phyloP scores from a whole-genome alignment of 1,284 basidiomycete species.

The Omphalotus olearius region DNA sequence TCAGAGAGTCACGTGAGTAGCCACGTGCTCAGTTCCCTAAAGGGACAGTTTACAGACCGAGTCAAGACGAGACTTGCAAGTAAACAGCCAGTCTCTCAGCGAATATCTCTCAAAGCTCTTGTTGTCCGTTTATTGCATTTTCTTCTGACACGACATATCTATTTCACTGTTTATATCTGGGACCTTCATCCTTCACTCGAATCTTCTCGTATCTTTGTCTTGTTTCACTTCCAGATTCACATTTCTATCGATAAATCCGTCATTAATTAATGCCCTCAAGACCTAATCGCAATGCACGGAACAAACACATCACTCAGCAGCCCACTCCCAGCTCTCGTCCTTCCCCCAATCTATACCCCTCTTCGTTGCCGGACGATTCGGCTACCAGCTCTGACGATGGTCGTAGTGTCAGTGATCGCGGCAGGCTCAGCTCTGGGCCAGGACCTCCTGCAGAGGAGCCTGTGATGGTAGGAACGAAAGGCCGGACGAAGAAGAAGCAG shows the following conservation, averaged over 20 bases:
- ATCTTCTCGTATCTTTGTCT: slow-evolving; percentile 3
- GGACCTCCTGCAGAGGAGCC: neutral
- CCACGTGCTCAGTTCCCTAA: too few species aligned
- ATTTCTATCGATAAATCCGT: neutral
- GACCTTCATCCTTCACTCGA: neutral
- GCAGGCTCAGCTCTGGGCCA: neutral
- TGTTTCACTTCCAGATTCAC: slow-evolving; percentile 1
- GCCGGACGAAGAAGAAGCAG: neutral
- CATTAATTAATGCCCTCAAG: slow-evolving; percentile 15
- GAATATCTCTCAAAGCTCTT: too few species aligned
- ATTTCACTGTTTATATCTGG: too few species aligned
- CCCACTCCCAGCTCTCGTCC: slow-evolving; percentile 12
- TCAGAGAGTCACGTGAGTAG: too few species aligned
- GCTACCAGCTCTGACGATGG: slow-evolving; percentile 8
- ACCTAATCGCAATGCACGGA: slow-evolving; percentile 12
- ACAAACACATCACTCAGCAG: slow-evolving; percentile 13
- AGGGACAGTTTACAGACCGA: too few species aligned
- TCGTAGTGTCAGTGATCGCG: neutral
- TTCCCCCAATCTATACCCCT: slow-evolving; percentile 10
- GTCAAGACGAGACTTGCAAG: too few species aligned
- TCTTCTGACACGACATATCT: too few species aligned
- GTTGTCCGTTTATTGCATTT: too few species aligned
- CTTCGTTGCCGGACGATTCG: slow-evolving; percentile 10
- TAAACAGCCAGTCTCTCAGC: too few species aligned
- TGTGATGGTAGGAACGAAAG: neutral